These are phyloP conservation scores for Alternaria gansuensis DNA, from an alignment of 2,329 filamentous ascomycete species.

Conservation along the genomic window DNA sequence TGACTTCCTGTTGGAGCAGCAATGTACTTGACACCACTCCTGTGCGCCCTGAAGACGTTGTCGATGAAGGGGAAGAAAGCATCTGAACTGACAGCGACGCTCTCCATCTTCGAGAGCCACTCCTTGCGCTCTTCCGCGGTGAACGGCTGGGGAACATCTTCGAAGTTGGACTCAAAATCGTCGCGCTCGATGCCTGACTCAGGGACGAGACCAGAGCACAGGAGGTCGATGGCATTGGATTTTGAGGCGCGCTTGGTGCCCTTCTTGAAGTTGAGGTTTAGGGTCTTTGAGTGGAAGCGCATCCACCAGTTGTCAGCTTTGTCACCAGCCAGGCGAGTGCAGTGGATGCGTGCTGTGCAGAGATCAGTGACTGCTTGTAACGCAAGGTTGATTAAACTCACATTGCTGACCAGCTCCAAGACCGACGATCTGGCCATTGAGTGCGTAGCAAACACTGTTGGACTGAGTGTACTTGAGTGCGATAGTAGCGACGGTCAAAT, in stretches of 20 bases:
- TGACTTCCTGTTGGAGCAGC: slow-evolving; percentile 91
- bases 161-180: slow-evolving; percentile 88
- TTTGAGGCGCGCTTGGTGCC: slow-evolving; percentile 96
- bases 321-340: slow-evolving; percentile 94
- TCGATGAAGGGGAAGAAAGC: slow-evolving; percentile 99
- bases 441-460: slow-evolving; percentile 97
- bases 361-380: slow-evolving; percentile 11
- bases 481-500: slow-evolving; percentile 94
- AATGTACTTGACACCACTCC: slow-evolving; percentile 94
- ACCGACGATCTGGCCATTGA: slow-evolving; percentile 91
- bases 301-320: slow-evolving; percentile 99
- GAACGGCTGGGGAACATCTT: slow-evolving; percentile 85
- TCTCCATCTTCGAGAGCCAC: slow-evolving; percentile 82
- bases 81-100: slow-evolving; percentile 90
- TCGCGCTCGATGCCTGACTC: slow-evolving; percentile 83
- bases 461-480: slow-evolving; percentile 97
- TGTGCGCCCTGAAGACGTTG: slow-evolving; percentile 90
- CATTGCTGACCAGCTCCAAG: slow-evolving; percentile 95
- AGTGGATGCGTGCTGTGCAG: slow-evolving; percentile 80
- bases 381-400: slow-evolving; percentile 27
- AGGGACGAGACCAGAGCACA: slow-evolving; percentile 90
- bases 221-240: slow-evolving; percentile 95
- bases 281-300: slow-evolving; percentile 90
- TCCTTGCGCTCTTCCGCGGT: slow-evolving; percentile 82
- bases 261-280: slow-evolving; percentile 95